Evolutionary conservation across 2,329 filamentous ascomycete species (phyloP), one percentile per base, ranked within the genome.

Genomic region (Didymella keratinophila): DNA sequence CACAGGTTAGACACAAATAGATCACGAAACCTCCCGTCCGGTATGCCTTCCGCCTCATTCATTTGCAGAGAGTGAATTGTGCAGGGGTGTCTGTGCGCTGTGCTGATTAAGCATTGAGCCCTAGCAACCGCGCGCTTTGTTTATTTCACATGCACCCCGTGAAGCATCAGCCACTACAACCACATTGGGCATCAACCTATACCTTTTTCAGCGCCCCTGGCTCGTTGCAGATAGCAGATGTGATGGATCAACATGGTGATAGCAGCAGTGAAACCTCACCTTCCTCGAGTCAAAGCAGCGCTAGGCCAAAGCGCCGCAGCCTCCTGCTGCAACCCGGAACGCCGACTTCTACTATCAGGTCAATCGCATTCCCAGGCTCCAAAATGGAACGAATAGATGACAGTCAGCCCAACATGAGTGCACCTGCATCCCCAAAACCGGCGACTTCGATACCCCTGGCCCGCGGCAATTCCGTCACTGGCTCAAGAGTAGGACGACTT

Each of bases 291-390:
- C 50, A 25, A 9, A 50, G 30, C 28, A 52, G 39, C 32, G 34
- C 21, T 5, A 41, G 36, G 23, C 39, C 32, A 56, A 66, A 60
- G 39, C 58, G 64, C 39, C 67, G 70, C 25, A 75, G 74, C 58
- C 64, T 74, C 50, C 65, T 76, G 28, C 73, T 72, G 16, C 74
- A 76, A 48, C 70, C 66, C 34, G 72, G 72, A n/a, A 66, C 71
- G 21, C 49, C 66, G n/a, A 73, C 53, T 44, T 54, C 61, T 21
- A 56, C 48, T 14, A 7, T 39, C 62, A 66, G 27, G 28, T 10
- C 51, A 6, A 23, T 32, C 10, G 20, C 36, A 23, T 21, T 34
- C 9, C 30, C 47, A 27, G 47, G 51, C 9, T 39, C n/a, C 9
- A 6, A 42, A 7, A 51, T 37, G 28, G 43, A 55, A 14, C 28